Base-by-base conservation (phyloP, 2,329 filamentous ascomycete genomes). In the Parastagonospora nodorum region DNA sequence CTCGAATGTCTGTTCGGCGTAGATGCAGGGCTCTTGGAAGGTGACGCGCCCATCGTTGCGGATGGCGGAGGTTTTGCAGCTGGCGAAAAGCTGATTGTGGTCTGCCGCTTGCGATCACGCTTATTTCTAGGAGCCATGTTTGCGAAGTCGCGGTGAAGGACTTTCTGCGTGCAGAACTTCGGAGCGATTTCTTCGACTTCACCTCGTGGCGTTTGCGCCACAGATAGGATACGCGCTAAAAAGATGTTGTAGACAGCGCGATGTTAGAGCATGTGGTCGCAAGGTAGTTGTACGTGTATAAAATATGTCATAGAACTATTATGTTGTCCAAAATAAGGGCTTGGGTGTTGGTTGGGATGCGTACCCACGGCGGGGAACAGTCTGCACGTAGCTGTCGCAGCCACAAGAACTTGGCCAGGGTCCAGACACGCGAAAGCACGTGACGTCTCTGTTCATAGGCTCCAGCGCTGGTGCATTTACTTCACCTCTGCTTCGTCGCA, bases 1-100 rank as follows among this genome's bases (percentile, higher is more conserved):
- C 60, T 49, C 62, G 60, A 33, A 72, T 35, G 29, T 28, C 12
- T 48, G 45, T 28, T 49, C 28, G 39, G 45, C 46, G 42, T 51
- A 10, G 28, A 29, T 19, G 39, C 28, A 30, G 28, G 68, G 32
- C 29, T 33, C 27, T 44, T 45, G 8, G 55, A 50, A 8, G 48
- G 42, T n/a, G 44, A 44, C 14, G 37, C 39, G n/a, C 42, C 45
- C 32, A 42, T 59, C 2, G 49, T 35, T 11, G 48, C 31, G 14
- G 38, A 24, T 47, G 74, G 72, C 5, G 75, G 76, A 0, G 74
- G 74, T 10, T 75, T 73, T 7, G 74, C 64, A 4, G 76, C 51
- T 4, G 76, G 73, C 1, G 74, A 77, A 63, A 80, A 80, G 42
- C 65, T 69, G 15, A 80, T 64, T 24, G 74, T 74, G 7, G 72